Evolutionary conservation across 2,329 filamentous ascomycete genomes (phyloP).

Genomic region (Neopestalotiopsis clavispora): DNA sequence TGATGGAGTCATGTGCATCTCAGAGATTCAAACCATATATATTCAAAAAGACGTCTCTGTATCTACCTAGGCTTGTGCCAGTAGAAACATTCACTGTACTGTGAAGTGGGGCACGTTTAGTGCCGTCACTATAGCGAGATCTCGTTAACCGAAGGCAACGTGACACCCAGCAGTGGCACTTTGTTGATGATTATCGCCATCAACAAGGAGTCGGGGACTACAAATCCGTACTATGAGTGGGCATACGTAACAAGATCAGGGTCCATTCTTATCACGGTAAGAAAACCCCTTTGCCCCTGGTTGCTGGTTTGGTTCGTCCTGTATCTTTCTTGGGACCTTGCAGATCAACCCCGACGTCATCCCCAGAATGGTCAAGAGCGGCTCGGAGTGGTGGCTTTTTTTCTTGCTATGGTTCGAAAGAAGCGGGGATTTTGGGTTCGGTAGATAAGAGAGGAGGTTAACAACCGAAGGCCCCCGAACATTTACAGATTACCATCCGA

Average conservation of each 20-base stretch:
- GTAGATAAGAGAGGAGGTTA: slow-evolving; percentile 4
- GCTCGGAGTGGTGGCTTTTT: neutral
- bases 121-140: neutral
- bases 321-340: neutral
- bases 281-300: no score
- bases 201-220: neutral
- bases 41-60: neutral
- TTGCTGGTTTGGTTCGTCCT: neutral
- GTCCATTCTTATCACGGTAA: slow-evolving; percentile 5
- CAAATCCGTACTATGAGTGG: neutral
- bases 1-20: neutral
- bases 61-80: neutral
- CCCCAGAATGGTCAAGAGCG: slow-evolving; percentile 6
- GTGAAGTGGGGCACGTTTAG: neutral
- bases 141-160: slow-evolving; percentile 5
- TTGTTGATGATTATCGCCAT: neutral
- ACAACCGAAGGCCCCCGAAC: no score
- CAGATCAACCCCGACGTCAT: slow-evolving; percentile 4
- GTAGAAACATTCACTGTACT: neutral
- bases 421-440: slow-evolving; percentile 8
- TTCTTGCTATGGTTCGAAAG: neutral
- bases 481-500: neutral
- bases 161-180: neutral
- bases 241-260: slow-evolving; percentile 6
- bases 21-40: neutral